Conservation (phyloP, 2,329 filamentous ascomycete species). For the Colletotrichum tofieldiae region DNA sequence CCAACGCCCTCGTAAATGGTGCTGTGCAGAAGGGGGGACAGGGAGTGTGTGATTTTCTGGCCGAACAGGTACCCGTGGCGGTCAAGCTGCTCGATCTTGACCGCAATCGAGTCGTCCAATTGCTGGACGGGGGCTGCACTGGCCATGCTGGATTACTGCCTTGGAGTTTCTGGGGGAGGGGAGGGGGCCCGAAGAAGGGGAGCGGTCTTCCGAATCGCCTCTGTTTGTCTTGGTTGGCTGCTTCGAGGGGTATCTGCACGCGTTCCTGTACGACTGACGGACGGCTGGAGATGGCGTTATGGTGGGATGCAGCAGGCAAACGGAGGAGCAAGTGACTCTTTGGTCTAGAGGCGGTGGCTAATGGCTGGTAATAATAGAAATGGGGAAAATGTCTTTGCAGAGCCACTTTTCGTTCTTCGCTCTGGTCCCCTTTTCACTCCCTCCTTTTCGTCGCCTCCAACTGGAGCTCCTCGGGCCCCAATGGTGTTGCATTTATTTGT, state of each 20-base stretch:
- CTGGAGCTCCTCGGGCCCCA: conserved; percentile 16
- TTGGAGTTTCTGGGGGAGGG: not conserved
- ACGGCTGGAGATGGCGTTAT: not conserved
- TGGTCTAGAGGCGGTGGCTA: not conserved
- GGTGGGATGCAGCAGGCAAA: conserved; percentile 6
- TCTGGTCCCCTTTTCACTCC: conserved; percentile 9
- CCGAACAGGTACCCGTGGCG: conserved; percentile 71
- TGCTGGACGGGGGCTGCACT: conserved; percentile 21
- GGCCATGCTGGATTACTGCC: conserved; percentile 22
- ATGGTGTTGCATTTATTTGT: conserved; percentile 27
- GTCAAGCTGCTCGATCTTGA: conserved; percentile 52
- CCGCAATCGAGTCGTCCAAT: conserved; percentile 33
- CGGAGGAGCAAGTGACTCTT: not conserved
- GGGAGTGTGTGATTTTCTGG: conserved; percentile 68
- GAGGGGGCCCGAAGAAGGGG: not conserved
- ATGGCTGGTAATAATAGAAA: conserved; percentile 8
- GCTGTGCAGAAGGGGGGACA: conserved; percentile 70
- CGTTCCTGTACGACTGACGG: not conserved
- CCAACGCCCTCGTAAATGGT: conserved; percentile 67
- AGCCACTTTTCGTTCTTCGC: conserved; percentile 34
- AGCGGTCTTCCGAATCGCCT: not conserved
- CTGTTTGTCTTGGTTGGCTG: not conserved
- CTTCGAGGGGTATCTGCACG: conserved; percentile 3
- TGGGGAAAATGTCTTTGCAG: conserved; percentile 14
- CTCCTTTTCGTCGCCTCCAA: not conserved